phyloP scores from a whole-genome alignment of 352 stramenopile species.

The Globisporangium nodosum region DNA sequence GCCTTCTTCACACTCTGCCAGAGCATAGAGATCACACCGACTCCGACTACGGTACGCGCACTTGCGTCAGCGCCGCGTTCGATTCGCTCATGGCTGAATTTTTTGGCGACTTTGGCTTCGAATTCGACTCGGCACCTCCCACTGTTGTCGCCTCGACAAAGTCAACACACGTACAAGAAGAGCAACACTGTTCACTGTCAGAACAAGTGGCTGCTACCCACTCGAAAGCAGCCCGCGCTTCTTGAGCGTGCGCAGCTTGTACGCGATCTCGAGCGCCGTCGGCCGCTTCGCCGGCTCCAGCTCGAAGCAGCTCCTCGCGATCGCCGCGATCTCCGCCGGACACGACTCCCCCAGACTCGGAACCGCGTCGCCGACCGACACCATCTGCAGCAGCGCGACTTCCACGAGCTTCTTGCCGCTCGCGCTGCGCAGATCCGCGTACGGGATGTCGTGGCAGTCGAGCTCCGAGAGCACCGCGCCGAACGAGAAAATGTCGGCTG shows the following conservation, averaged over 20 bases:
- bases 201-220: too few relatives aligned
- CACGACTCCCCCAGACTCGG: constrained; percentile 20
- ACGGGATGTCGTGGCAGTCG: constrained; percentile 41
- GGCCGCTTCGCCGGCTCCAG: constrained; percentile 19
- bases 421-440: constrained; percentile 15
- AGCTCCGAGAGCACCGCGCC: constrained; percentile 79
- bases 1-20: too few relatives aligned
- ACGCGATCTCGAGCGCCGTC: constrained; percentile 18
- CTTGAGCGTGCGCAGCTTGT: constrained; percentile 26
- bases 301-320: constrained; percentile 29
- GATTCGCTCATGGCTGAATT: too few relatives aligned
- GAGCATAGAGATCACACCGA: too few relatives aligned
- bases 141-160: too few relatives aligned
- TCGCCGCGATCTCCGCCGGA: constrained; percentile 14
- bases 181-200: too few relatives aligned
- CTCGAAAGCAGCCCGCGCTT: constrained; percentile 2
- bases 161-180: too few relatives aligned
- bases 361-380: constrained; percentile 24
- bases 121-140: too few relatives aligned
- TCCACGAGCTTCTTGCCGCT: constrained; percentile 21
- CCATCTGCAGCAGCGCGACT: constrained; percentile 28
- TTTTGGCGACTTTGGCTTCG: too few relatives aligned
- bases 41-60: too few relatives aligned
- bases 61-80: too few relatives aligned
- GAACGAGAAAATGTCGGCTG: constrained; percentile 42